Percentiles rank a stretch among this genome's conserved stretches.
phyloP scores from a whole-genome alignment of 2,329 filamentous ascomycete genomes.

The Xylariaceae sp. region DNA sequence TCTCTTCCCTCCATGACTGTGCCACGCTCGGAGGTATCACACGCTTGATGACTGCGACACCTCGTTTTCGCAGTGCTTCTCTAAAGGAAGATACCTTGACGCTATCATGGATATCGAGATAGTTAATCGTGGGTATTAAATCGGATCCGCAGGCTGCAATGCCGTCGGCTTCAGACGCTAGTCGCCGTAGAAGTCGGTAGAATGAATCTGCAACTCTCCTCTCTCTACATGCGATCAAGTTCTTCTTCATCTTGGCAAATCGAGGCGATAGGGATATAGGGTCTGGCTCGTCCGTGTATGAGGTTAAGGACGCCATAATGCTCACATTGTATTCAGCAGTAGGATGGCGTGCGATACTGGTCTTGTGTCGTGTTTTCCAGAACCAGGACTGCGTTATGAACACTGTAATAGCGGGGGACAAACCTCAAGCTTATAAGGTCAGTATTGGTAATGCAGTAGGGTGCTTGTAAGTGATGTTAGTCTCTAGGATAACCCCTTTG shows the following conservation, averaged over 20 bases:
- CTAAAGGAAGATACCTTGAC: constrained; percentile 24
- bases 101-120: constrained; percentile 34
- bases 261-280: constrained; percentile 39
- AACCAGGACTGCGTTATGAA: too few species aligned
- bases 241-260: constrained; percentile 41
- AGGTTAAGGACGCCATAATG: constrained; percentile 16
- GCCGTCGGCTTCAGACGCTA: constrained; percentile 35
- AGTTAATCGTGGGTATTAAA: constrained; percentile 41
- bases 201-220: constrained; percentile 37
- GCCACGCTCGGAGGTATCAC: constrained; percentile 62
- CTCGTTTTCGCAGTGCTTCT: constrained; percentile 47
- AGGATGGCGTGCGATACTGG: too few species aligned
- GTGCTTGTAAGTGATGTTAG: too few species aligned
- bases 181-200: constrained; percentile 35
- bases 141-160: constrained; percentile 33
- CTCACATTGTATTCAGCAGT: too few species aligned
- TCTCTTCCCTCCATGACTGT: constrained; percentile 59
- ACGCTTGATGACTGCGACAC: constrained; percentile 62
- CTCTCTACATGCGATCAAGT: constrained; percentile 37
- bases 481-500: too few species aligned
- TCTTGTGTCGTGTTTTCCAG: too few species aligned
- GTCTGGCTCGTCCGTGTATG: constrained; percentile 32
- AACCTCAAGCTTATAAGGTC: too few species aligned
- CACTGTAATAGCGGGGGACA: too few species aligned
- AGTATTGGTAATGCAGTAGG: too few species aligned